A percentile compares a stretch with the other conserved stretches of the same genome.
These are phyloP conservation scores for Furcasterigmium sp. DNA, from an alignment of 2,329 filamentous ascomycete genomes.

Conservation along the genomic window DNA sequence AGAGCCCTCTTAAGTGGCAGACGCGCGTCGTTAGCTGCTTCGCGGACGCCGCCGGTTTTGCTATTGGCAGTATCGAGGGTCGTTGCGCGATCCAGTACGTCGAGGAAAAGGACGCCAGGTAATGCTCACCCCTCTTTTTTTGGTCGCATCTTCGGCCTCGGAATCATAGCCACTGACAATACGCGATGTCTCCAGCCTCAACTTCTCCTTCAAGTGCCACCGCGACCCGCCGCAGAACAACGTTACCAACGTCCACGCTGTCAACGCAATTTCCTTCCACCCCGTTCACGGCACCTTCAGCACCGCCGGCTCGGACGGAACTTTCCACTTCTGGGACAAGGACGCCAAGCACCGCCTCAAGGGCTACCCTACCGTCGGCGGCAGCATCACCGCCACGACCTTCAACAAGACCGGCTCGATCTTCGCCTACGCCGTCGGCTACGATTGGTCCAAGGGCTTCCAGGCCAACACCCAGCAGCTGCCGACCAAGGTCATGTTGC, in stretches of 20 bases:
- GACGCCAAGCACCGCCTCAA: slow-evolving; percentile 84
- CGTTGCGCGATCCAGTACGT: slow-evolving; percentile 98
- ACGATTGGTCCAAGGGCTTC: slow-evolving; percentile 98
- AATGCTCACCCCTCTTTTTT: slow-evolving; percentile 19
- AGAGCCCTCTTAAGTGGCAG: slow-evolving; percentile 97
- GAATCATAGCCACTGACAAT: too few species aligned
- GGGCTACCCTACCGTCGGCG: slow-evolving; percentile 79
- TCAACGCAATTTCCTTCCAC: slow-evolving; percentile 98
- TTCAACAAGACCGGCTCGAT: slow-evolving; percentile 84
- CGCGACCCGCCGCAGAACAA: slow-evolving; percentile 73
- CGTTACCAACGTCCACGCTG: slow-evolving; percentile 83
- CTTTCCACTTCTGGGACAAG: slow-evolving; percentile 96
- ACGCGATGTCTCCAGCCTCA: slow-evolving; percentile 52
- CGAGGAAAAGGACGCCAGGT: slow-evolving; percentile 85
- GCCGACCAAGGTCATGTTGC: slow-evolving; percentile 80
- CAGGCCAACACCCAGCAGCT: slow-evolving; percentile 70
- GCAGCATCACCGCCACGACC: slow-evolving; percentile 83
- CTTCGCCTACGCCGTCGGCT: slow-evolving; percentile 86
- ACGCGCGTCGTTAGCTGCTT: slow-evolving; percentile 95
- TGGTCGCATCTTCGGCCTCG: too few species aligned
- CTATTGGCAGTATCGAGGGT: slow-evolving; percentile 93
- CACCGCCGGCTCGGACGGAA: slow-evolving; percentile 91
- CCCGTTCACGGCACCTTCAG: slow-evolving; percentile 96
- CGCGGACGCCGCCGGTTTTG: slow-evolving; percentile 83
- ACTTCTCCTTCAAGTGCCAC: slow-evolving; percentile 99